Conservation (phyloP, 177 flowering plant genomes). For the Tripterygium wilfordii region DNA sequence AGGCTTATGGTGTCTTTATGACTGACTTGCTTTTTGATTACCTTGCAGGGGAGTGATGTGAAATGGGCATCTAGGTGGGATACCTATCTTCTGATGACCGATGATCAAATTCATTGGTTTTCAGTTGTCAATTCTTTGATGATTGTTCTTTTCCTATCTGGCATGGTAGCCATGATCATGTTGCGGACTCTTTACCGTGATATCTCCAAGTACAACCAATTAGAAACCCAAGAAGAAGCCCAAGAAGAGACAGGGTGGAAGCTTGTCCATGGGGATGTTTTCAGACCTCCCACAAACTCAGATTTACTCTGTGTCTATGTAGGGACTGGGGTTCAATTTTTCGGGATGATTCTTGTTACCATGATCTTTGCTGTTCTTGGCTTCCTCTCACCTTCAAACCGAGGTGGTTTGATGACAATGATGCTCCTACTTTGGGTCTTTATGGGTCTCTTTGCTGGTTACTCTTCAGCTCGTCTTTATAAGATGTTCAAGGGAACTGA, state of each 20-base stretch:
- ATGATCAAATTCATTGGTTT: slow-evolving; percentile 93
- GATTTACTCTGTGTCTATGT: slow-evolving; percentile 78
- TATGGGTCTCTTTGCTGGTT: slow-evolving; percentile 86
- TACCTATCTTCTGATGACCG: slow-evolving; percentile 77
- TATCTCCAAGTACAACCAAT: slow-evolving; percentile 78
- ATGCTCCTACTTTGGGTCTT: slow-evolving; percentile 85
- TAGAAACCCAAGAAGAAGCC: slow-evolving; percentile 90
- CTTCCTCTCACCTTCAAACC: slow-evolving; percentile 84
- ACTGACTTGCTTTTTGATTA: slow-evolving; percentile 1
- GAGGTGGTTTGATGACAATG: slow-evolving; percentile 88
- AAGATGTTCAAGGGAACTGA: slow-evolving; percentile 87
- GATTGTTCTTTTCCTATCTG: slow-evolving; percentile 92
- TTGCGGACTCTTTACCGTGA: slow-evolving; percentile 79
- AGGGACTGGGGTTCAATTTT: slow-evolving; percentile 83
- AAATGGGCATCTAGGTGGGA: slow-evolving; percentile 97
- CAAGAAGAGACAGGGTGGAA: slow-evolving; percentile 95
- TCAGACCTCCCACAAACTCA: slow-evolving; percentile 71
- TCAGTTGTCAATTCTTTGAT: slow-evolving; percentile 82
- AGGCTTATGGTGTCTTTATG: not conserved
- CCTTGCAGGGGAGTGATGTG: slow-evolving; percentile 50
- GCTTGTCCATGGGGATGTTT: slow-evolving; percentile 86
- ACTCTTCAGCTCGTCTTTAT: slow-evolving; percentile 67
- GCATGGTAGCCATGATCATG: slow-evolving; percentile 95
- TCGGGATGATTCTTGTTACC: slow-evolving; percentile 78
- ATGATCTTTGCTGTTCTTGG: slow-evolving; percentile 84